Percentiles rank a stretch among this genome's conserved stretches.
These are phyloP conservation scores for Candida sojae DNA, from an alignment of 1,139 yeast species.

Conservation along the genomic window DNA sequence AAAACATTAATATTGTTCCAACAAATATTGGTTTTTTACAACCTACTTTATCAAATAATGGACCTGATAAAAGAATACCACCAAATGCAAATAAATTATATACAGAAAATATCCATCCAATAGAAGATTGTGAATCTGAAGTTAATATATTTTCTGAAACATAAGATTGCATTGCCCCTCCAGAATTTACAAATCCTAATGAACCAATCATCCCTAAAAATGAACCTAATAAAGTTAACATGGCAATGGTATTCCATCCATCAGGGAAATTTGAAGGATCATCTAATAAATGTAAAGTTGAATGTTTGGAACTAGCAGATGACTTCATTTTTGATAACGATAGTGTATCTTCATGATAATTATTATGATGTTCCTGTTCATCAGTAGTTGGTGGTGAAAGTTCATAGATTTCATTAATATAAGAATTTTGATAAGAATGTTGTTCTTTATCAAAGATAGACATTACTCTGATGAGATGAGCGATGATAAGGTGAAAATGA, in stretches of 20 bases:
- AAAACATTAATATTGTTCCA: slow-evolving; percentile 19
- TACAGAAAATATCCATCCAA: slow-evolving; percentile 37
- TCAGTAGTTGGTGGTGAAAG: neutral
- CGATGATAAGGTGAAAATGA: neutral
- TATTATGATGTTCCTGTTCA: neutral
- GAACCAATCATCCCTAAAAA: slow-evolving; percentile 27
- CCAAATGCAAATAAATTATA: slow-evolving; percentile 33
- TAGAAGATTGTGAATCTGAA: slow-evolving; percentile 20
- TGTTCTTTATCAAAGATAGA: neutral
- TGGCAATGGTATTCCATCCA: slow-evolving; percentile 21
- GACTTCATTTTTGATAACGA: neutral
- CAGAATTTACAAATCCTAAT: slow-evolving; percentile 28
- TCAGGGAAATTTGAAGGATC: slow-evolving; percentile 27
- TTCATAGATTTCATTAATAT: neutral
- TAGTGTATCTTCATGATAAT: too few relatives aligned
- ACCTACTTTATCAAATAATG: slow-evolving; percentile 32
- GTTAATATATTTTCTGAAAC: slow-evolving; percentile 20
- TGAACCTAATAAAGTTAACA: slow-evolving; percentile 24
- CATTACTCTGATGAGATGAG: neutral
- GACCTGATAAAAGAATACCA: slow-evolving; percentile 25
- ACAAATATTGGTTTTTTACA: slow-evolving; percentile 18
- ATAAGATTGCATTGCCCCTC: slow-evolving; percentile 31
- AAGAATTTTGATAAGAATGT: neutral
- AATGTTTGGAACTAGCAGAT: neutral
- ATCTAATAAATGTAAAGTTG: slow-evolving; percentile 10